Base-by-base conservation (phyloP, 768 basidiomycete species). In the Chalciporus sphaerocephalus region DNA sequence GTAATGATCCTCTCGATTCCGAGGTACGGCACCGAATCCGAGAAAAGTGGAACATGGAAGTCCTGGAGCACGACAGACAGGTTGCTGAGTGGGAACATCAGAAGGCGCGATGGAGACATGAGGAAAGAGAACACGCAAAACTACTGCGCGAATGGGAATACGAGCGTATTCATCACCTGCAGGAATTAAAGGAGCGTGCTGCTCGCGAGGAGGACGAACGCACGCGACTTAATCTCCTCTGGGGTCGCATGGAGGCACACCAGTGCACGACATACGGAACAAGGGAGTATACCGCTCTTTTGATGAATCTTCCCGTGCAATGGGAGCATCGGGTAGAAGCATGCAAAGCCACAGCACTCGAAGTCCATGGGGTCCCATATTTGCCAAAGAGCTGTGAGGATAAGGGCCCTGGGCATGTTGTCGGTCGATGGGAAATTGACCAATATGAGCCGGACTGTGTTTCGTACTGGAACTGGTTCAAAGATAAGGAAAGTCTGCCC, bases 381-480 rank as follows among this genome's bases (percentile, higher is more conserved):
- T n/a, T 43, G 11, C 59, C 62, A 7, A 52, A 38, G 20, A 51
- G 37, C 13, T 66, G 62, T 12, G 59, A 61, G 40, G 53, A 55
- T 11, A 34, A 58, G 59, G 53, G 58, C 39, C 34, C 41, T 42
- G 43, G 48, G 2, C 18, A 24, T 17, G 21, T 62, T 16, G 7
- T 60, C 4, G 67, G 67, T 13, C 56, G 50, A 28, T 67, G 60
- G 65, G 50, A 46, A 20, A 45, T 66, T 17, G 18, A 56, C 36
- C 55, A 59, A 20, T 13, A 50, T 6, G 62, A 68, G 44, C 55
- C 67, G 0, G 55, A 55, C 16, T 68, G 67, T 21, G 38, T 35
- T 0, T 27, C 67, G 0, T 53, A 32, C 22, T 69, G 65, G 55
- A 30, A 16, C 27, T 42, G 45, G 32, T 66, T 60, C 56, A 57